Percentiles rank a stretch among this genome's conserved stretches.
Conservation (phyloP, 768 basidiomycete species). For the Hygrocybe coccinea region DNA sequence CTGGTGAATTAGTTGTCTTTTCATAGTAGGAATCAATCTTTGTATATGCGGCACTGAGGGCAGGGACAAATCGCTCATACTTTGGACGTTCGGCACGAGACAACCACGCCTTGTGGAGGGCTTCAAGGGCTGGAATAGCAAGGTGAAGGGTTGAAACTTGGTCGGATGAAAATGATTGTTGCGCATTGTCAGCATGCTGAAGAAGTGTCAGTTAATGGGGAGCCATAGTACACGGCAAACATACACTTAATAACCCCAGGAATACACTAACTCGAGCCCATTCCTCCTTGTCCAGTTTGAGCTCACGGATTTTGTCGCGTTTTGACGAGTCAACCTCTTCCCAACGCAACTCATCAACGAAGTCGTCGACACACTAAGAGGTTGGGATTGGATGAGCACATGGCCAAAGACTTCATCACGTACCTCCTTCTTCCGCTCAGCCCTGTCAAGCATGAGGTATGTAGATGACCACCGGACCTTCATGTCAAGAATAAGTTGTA, state of each 20-base stretch:
- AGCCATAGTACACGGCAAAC: slow-evolving; percentile 21
- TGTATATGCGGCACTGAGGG: slow-evolving; percentile 19
- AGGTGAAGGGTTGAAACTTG: slow-evolving; percentile 23
- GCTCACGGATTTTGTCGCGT: slow-evolving; percentile 15
- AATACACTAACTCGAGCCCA: slow-evolving; percentile 22
- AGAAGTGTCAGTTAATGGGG: slow-evolving; percentile 3
- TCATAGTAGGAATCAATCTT: slow-evolving; percentile 32
- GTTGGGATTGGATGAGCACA: too few relatives aligned
- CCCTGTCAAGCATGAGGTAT: slow-evolving; percentile 26
- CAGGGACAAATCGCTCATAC: slow-evolving; percentile 19
- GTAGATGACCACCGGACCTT: slow-evolving; percentile 31
- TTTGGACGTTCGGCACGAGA: slow-evolving; percentile 3
- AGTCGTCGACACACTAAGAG: slow-evolving; percentile 23
- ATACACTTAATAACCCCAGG: background rate
- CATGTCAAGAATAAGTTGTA: slow-evolving; percentile 28
- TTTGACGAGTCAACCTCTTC: slow-evolving; percentile 26
- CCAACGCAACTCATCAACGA: slow-evolving; percentile 20
- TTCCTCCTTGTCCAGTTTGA: slow-evolving; percentile 20
- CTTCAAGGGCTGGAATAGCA: slow-evolving; percentile 32
- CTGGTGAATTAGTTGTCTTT: slow-evolving; percentile 23
- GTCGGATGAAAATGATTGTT: slow-evolving; percentile 32
- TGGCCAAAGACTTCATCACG: too few relatives aligned
- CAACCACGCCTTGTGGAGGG: slow-evolving; percentile 27
- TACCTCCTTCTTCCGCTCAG: slow-evolving; percentile 5
- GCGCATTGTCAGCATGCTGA: slow-evolving; percentile 28